Evolutionary conservation across 768 basidiomycete species (phyloP), one percentile per base, ranked within the genome.

Genomic region (Tulasnella sp.): DNA sequence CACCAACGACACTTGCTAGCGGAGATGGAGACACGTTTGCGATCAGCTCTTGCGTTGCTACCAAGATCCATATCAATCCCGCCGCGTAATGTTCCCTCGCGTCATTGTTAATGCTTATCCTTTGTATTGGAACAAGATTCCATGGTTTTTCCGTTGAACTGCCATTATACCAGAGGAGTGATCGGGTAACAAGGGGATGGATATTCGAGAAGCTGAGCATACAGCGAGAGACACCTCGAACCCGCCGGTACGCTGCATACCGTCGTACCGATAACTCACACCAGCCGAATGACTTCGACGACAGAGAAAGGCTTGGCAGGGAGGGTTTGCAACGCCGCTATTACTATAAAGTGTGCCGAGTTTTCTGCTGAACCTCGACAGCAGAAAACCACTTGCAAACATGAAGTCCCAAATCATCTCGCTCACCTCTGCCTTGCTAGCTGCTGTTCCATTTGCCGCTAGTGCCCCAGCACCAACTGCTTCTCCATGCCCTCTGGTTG

Each of bases 41-140:
- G 29, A 35, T 35, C 2, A 26, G 7, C 3, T 26, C 61, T 15
- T 67, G 61, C 61, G 61, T 67, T 10, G 32, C 61, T 6, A 67
- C 61, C 61, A 67, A 67, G 61, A 67, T 67, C 26, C 61, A 67
- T 67, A 35, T 67, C 55, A 29, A 57, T 51, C 51, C 51, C 51
- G 51, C 51, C 20, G 51, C 51, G 4, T 51, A 51, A 23, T 51
- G 3, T n/a, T n/a, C 51, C n/a, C 5, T 20, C 20, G 23, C 51
- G 44, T 3, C 44, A 18, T 44, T 44, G 11, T 18, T n/a, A n/a
- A n/a, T n/a, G n/a, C n/a, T 44, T 44, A 16, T 44, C 13, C 4
- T 13, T 44, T 15, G 44, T 44, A 44, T 16, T 44, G 44, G 44
- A 44, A 51, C 23, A 51, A 51, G n/a, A 51, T 23, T 0, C n/a